Base-by-base conservation (phyloP, 169 alveolate species). In the Plasmodium knowlesi region DNA sequence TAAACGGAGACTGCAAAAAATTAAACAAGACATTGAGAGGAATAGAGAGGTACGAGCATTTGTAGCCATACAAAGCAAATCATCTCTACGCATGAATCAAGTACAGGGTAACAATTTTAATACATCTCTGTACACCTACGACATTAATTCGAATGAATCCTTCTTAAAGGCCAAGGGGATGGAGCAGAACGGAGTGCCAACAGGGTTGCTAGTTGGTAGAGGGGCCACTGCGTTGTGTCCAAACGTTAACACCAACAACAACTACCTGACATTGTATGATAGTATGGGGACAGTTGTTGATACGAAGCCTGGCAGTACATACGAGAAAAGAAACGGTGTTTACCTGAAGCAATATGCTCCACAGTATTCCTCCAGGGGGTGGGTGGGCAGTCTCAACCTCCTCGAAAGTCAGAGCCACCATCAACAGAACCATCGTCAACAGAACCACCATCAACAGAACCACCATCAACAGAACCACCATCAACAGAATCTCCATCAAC, bases 21-120 rank as follows among this genome's bases (percentile, higher is more conserved):
- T 90, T 9, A 79, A 90, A 61, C 90, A 80, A 70, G 95, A 90
- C 32, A 80, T 90, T 8, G 92, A 90, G 43, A 90, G 76, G 41
- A 90, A 90, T 12, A 37, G 83, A 46, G 53, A 80, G 46, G 79
- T 80, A 70, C 74, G 95, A n/a, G 84, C 72, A 46, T 90, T 70
- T 70, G 57, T 80, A 19, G 61, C 74, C 73, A 90, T 90, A 25
- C 76, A 90, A 34, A 90, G 82, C 71, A 90, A 82, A 71, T 46
- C 76, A 19, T 53, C 6, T 4, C 9, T 82, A 22, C 8, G 41
- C 22, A n/a, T n/a, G 53, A 37, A 54, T 39, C n/a, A 43, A 3
- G 37, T 22, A 22, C 37, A 16, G 19, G 76, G 39, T 37, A 34
- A 46, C 37, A 46, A 84, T 57, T n/a, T 71, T 19, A 84, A 72